Evolutionary conservation across 2,329 filamentous ascomycete genomes (phyloP).

Genomic region (Emericellopsis cladophorae): DNA sequence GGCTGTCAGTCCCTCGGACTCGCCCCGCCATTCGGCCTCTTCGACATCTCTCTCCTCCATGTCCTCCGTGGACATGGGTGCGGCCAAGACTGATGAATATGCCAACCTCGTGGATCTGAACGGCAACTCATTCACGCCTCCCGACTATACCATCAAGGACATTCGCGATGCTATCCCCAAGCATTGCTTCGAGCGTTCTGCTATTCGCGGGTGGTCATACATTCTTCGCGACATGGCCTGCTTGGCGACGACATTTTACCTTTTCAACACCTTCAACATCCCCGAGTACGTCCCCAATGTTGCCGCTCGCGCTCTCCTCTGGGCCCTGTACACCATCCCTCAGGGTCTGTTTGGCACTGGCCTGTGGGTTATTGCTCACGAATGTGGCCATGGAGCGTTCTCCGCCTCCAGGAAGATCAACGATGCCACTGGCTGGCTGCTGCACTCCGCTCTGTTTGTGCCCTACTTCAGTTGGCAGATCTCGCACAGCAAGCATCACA

Average conservation of each 20-base stretch:
- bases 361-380: constrained; percentile 91
- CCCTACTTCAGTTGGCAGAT: constrained; percentile 99
- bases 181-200: constrained; percentile 91
- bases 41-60: constrained; percentile 89
- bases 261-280: constrained; percentile 84
- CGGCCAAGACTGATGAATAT: constrained; percentile 25
- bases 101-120: constrained; percentile 77
- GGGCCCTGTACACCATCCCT: constrained; percentile 57
- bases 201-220: constrained; percentile 61
- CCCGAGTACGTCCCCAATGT: constrained; percentile 67
- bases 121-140: constrained; percentile 86
- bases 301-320: constrained; percentile 50
- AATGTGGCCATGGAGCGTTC: constrained; percentile 96
- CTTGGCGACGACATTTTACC: constrained; percentile 66
- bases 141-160: constrained; percentile 95
- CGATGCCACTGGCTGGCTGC: constrained; percentile 83
- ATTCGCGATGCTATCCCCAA: constrained; percentile 94
- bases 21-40: constrained; percentile 54
- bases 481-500: constrained; percentile 98
- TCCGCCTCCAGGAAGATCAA: constrained; percentile 85
- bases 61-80: constrained; percentile 45
- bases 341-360: constrained; percentile 93
- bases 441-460: constrained; percentile 79
- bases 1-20: constrained; percentile 44
- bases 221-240: constrained; percentile 69